These are phyloP conservation scores for Xylariales sp. DNA, from an alignment of 2,329 filamentous ascomycete species.

Conservation along the genomic window DNA sequence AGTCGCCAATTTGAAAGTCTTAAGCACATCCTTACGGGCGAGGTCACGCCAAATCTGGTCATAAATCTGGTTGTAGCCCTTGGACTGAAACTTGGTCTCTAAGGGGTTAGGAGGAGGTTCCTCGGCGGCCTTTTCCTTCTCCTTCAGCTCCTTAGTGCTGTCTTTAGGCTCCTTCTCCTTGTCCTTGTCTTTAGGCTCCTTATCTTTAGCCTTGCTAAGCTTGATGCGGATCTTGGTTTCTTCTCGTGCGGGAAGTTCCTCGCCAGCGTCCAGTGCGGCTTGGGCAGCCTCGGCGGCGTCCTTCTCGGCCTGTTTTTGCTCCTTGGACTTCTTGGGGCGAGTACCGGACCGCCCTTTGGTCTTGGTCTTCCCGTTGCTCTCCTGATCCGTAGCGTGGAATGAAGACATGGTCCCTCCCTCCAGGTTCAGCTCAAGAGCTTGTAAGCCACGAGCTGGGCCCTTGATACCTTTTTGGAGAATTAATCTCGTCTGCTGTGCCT, in stretches of 20 bases:
- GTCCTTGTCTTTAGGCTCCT: conserved; percentile 57
- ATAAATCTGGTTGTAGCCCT: conserved; percentile 96
- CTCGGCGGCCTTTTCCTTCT: conserved; percentile 54
- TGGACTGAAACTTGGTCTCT: conserved; percentile 80
- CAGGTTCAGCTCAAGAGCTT: conserved; percentile 80
- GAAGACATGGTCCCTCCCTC: conserved; percentile 88
- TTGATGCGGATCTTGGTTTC: conserved; percentile 74
- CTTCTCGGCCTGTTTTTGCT: conserved; percentile 84
- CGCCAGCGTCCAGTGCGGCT: conserved; percentile 81
- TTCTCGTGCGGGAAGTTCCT: conserved; percentile 72
- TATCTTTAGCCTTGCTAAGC: conserved; percentile 59
- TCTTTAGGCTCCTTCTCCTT: conserved; percentile 55
- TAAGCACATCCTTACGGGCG: conserved; percentile 91
- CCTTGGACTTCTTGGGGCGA: conserved; percentile 90
- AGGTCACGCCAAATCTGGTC: conserved; percentile 98
- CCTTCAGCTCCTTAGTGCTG: conserved; percentile 60
- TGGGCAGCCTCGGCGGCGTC: conserved; percentile 88
- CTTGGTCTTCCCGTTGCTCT: conserved; percentile 61
- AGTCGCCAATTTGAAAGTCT: conserved; percentile 88
- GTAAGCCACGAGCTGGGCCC: conserved; percentile 75
- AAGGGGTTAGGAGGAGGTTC: conserved; percentile 56
- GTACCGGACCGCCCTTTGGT: conserved; percentile 68
- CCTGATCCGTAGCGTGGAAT: conserved; percentile 76
- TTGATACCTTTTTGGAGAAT: conserved; percentile 88
- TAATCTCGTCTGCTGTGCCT: conserved; percentile 88